Evolutionary conservation across 1,139 yeast genomes (phyloP).

Genomic region (Meyerozyma sp.): DNA sequence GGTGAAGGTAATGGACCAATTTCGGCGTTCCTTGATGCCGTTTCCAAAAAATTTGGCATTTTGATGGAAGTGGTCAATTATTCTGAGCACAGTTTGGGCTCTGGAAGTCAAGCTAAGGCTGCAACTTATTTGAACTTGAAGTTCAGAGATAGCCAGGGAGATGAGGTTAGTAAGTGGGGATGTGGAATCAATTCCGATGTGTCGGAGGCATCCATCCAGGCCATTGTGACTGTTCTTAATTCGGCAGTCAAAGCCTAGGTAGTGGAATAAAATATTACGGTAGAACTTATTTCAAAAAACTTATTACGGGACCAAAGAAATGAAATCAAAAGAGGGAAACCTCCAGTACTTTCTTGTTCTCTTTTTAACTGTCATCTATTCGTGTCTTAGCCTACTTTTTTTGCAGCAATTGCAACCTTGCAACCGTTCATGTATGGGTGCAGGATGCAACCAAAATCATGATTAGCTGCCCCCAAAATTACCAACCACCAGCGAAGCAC

Average conservation of each 20-base stretch:
- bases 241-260: slow-evolving; percentile 5
- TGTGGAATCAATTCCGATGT: slow-evolving; percentile 44
- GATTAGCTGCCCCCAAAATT: too few relatives aligned
- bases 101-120: slow-evolving; percentile 40
- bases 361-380: too few relatives aligned
- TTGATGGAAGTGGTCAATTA: slow-evolving; percentile 38
- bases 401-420: background rate
- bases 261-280: too few relatives aligned
- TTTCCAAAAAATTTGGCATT: slow-evolving; percentile 27
- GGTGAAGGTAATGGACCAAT: slow-evolving; percentile 48
- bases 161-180: slow-evolving; percentile 35
- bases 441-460: background rate
- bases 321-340: too few relatives aligned
- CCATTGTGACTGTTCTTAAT: slow-evolving; percentile 40
- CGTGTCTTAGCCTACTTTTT: too few relatives aligned
- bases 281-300: too few relatives aligned
- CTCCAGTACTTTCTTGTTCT: too few relatives aligned
- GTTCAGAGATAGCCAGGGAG: slow-evolving; percentile 22
- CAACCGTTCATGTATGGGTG: background rate
- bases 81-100: slow-evolving; percentile 41
- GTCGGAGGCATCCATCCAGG: slow-evolving; percentile 43
- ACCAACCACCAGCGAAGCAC: too few relatives aligned
- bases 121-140: slow-evolving; percentile 43
- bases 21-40: slow-evolving; percentile 41
- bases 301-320: too few relatives aligned